Conservation (phyloP, 441 rosid species). For the Jatropha podagrica region DNA sequence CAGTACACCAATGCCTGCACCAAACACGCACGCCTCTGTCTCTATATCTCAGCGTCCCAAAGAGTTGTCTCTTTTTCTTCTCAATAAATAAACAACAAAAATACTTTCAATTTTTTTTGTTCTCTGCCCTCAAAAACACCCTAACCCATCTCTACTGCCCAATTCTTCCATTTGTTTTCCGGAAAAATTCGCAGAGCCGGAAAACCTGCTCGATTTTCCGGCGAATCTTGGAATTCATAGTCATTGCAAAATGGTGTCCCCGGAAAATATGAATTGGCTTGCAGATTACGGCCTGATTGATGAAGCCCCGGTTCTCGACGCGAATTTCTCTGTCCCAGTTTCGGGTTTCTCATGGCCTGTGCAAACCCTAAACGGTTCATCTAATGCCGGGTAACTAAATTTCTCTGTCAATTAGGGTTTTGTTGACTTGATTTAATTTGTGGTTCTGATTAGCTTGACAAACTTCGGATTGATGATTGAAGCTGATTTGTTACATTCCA, state of each 20-base stretch:
- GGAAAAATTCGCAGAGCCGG: conserved; percentile 6
- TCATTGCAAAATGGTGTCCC: conserved; percentile 58
- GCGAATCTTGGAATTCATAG: conserved; percentile 6
- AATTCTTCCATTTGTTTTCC: neutral
- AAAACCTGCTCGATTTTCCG: conserved; percentile 14
- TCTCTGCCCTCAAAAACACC: neutral
- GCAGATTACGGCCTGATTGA: conserved; percentile 65
- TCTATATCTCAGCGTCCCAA: neutral
- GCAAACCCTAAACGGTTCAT: conserved; percentile 49
- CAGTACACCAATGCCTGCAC: neutral
- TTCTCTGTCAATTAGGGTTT: neutral
- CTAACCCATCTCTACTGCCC: neutral
- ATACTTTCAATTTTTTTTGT: neutral
- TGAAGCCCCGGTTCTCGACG: conserved; percentile 56
- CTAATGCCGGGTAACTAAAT: conserved; percentile 50
- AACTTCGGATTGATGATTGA: neutral
- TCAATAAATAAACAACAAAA: neutral
- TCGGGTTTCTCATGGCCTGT: conserved; percentile 70
- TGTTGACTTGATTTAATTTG: neutral
- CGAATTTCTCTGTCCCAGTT: conserved; percentile 51
- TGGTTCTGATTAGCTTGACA: neutral
- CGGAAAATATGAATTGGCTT: conserved; percentile 75
- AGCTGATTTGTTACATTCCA: neutral
- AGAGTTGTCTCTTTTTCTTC: neutral
- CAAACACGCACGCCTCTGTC: conserved; percentile 1